phyloP scores from a whole-genome alignment of 805 yeast species.

The Metschnikowia matae region DNA sequence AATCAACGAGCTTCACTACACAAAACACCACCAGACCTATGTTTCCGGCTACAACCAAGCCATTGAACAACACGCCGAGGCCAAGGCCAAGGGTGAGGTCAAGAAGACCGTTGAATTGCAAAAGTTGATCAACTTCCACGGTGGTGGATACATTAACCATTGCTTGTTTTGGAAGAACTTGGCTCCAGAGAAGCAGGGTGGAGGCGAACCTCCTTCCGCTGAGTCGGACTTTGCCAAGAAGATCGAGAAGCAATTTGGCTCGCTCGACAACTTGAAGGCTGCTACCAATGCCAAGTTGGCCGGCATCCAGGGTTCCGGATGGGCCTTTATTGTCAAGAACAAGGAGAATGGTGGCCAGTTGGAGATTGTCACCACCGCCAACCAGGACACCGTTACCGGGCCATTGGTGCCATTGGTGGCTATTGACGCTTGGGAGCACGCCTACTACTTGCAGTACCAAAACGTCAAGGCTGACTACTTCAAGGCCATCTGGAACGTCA shows the following conservation, averaged over 20 bases:
- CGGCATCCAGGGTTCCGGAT: constrained; percentile 50
- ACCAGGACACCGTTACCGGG: constrained; percentile 47
- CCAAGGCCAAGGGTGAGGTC: constrained; percentile 37
- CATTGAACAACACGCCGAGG: constrained; percentile 35
- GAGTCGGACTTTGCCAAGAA: constrained; percentile 34
- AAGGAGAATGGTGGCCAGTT: constrained; percentile 40
- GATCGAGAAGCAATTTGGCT: constrained; percentile 42
- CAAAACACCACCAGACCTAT: constrained; percentile 50
- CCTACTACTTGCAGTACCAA: constrained; percentile 50
- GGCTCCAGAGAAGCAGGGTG: constrained; percentile 42
- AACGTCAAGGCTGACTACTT: constrained; percentile 48
- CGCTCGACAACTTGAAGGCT: constrained; percentile 40
- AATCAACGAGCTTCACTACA: constrained; percentile 46
- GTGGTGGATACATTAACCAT: constrained; percentile 50
- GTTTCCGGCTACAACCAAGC: constrained; percentile 46
- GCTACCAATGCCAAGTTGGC: constrained; percentile 42
- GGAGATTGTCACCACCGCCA: constrained; percentile 43
- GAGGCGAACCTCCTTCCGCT: constrained; percentile 27
- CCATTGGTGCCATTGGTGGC: constrained; percentile 45
- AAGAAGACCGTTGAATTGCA: constrained; percentile 40
- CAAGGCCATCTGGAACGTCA: constrained; percentile 48
- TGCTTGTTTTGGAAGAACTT: constrained; percentile 48
- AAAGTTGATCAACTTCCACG: constrained; percentile 46
- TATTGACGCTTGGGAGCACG: constrained; percentile 54
- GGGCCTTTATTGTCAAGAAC: constrained; percentile 50